Conservation (phyloP, 768 basidiomycete genomes). For the Suillus subaureus region DNA sequence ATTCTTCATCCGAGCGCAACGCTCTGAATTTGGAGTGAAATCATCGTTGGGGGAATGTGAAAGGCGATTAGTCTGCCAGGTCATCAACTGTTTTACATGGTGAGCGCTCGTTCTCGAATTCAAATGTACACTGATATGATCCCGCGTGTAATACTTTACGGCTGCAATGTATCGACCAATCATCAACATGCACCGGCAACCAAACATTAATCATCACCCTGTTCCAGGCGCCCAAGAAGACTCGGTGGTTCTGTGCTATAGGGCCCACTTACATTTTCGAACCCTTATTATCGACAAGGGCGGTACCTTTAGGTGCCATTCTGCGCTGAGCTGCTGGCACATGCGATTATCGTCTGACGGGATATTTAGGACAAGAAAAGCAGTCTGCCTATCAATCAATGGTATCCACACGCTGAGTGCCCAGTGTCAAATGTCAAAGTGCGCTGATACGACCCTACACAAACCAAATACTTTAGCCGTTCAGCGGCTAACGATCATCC, state of each 20-base stretch:
- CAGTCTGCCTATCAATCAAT: not conserved
- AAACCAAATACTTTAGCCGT: not conserved
- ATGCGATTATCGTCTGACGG: not conserved
- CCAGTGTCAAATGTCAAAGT: not conserved
- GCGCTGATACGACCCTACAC: not conserved
- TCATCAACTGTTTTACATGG: not conserved
- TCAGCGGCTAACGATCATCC: not conserved
- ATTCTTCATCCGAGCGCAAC: not conserved
- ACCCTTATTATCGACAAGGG: not conserved
- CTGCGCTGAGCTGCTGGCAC: not conserved
- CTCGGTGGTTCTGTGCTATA: not conserved
- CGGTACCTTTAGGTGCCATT: not conserved
- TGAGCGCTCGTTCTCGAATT: not conserved
- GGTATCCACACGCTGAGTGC: not conserved
- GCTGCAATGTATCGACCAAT: not conserved
- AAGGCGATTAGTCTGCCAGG: not conserved
- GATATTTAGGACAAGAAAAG: not conserved
- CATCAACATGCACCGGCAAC: not conserved
- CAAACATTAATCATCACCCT: not conserved
- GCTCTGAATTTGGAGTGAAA: not conserved
- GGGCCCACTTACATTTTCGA: not conserved
- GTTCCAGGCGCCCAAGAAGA: not conserved
- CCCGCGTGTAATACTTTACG: not conserved
- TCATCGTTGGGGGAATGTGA: not conserved
- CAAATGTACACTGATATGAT: not conserved